Evolutionary conservation across 2,329 filamentous ascomycete species (phyloP), one percentile per base, ranked within the genome.

Genomic region (Davidsoniella eucalypti): DNA sequence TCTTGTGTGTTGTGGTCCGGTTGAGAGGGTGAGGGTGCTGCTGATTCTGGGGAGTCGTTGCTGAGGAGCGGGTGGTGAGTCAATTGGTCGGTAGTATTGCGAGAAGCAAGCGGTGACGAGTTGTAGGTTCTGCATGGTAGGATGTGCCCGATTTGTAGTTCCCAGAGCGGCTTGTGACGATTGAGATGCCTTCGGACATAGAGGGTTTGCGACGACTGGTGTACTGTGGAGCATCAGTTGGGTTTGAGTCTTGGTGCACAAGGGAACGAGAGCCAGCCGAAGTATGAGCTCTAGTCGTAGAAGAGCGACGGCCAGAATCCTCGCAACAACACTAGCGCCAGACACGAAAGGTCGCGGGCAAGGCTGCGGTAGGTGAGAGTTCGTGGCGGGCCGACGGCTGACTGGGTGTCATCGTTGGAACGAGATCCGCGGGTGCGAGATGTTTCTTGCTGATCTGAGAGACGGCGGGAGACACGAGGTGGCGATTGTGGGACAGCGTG

Each of bases 91-190:
- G 38, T 38, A n/a, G 26, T 53, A n/a, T 45, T 53, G 5, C 69
- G 68, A 6, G 69, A 69, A 8, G 72, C 75, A 46, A 82, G 64
- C 2, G 78, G 77, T 1, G 77, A 81, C 2, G 78, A 78, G 60
- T 73, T 75, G 57, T 75, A 77, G 0, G 67, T 65, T 14, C 69
- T 66, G 23, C 65, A 44, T 67, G 63, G 42, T 66, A 62, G 4
- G 64, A 56, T 36, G 59, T 64, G 17, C 60, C 51, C 17, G 64
- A 63, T 57, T 71, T 73, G 53, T 69, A 66, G 0, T 67, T 64
- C 2, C 69, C 61, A 17, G 65, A 61, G 23, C 73, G 68, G n/a
- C 64, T 61, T 26, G 51, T 49, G 8, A 66, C 61, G 5, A 64
- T 55, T 3, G 64, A 60, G 54, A 64, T 65, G 48, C 62, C 65